A percentile compares a stretch with the other conserved stretches of the same genome.
phyloP scores from a whole-genome alignment of 257 asterid species.

The Solanum ossicruentum region DNA sequence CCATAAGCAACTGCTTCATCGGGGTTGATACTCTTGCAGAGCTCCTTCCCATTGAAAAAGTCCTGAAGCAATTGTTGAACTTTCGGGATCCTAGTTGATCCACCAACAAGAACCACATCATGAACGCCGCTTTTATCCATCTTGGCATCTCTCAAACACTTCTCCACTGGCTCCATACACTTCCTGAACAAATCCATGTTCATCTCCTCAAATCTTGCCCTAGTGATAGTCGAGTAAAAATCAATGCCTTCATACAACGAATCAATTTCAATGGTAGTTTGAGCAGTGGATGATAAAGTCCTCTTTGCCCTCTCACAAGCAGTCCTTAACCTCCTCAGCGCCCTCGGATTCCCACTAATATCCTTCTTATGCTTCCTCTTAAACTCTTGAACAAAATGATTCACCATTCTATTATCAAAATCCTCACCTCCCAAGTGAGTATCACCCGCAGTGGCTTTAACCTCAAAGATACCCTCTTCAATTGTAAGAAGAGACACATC shows the following conservation, averaged over 20 bases:
- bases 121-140: conserved; percentile 13
- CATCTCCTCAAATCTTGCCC: conserved; percentile 18
- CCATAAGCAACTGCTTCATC: conserved; percentile 76
- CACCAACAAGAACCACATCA: conserved; percentile 26
- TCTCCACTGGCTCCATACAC: conserved; percentile 21
- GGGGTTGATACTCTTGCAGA: conserved; percentile 60
- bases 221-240: conserved; percentile 1
- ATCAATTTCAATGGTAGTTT: conserved; percentile 11
- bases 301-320: conserved; percentile 18
- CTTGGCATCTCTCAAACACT: conserved; percentile 20
- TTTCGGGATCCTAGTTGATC: conserved; percentile 19
- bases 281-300: conserved; percentile 17
- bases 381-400: conserved; percentile 5
- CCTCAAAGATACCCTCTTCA: conserved; percentile 18
- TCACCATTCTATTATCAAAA: conserved; percentile 20
- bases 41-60: conserved; percentile 54
- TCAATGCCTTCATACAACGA: neutral
- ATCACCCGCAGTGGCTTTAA: conserved; percentile 20
- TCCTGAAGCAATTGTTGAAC: conserved; percentile 34
- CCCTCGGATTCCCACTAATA: conserved; percentile 7
- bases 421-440: conserved; percentile 24
- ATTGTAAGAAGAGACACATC: conserved; percentile 14
- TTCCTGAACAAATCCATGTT: conserved; percentile 21
- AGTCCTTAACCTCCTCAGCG: conserved; percentile 7
- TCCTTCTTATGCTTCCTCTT: conserved; percentile 1